These are phyloP conservation scores for Guillardia theta DNA, from an alignment of 78 protist genomes.

Conservation along the genomic window DNA sequence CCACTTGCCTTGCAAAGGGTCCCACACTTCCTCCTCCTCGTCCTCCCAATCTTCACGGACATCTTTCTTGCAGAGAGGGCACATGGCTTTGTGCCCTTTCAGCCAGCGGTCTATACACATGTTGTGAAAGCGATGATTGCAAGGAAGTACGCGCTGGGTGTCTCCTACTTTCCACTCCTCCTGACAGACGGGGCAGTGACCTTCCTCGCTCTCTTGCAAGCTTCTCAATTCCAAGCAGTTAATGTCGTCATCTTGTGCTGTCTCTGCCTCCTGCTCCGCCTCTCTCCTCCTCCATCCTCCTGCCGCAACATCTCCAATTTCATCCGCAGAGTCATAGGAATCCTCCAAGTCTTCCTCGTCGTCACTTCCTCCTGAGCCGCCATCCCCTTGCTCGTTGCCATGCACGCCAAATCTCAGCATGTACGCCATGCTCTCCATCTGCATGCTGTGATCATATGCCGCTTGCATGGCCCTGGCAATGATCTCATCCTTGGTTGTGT, in stretches of 20 bases:
- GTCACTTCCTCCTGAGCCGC: not conserved
- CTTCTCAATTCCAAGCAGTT: not conserved
- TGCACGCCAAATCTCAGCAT: too few species aligned
- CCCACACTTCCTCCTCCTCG: slow-evolving; percentile 12
- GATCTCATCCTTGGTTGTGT: not conserved
- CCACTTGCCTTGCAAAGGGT: not conserved
- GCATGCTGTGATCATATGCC: not conserved
- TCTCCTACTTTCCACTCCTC: not conserved
- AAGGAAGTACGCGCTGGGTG: not conserved
- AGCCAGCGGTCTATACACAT: not conserved
- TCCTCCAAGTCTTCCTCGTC: not conserved
- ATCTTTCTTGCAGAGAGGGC: slow-evolving; percentile 1
- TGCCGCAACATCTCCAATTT: not conserved
- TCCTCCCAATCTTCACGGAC: slow-evolving; percentile 2
- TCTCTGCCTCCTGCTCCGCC: not conserved
- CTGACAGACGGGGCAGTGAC: not conserved
- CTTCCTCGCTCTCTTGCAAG: not conserved
- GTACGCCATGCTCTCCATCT: too few species aligned
- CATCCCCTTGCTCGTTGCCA: not conserved
- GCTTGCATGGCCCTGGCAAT: not conserved
- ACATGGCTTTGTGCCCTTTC: not conserved
- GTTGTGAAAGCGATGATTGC: not conserved
- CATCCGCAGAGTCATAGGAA: not conserved
- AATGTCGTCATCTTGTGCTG: not conserved
- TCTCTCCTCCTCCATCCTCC: not conserved